These are phyloP conservation scores for Pyrenophora tritici-repentis DNA, from an alignment of 2,329 filamentous ascomycete species.

Conservation along the genomic window DNA sequence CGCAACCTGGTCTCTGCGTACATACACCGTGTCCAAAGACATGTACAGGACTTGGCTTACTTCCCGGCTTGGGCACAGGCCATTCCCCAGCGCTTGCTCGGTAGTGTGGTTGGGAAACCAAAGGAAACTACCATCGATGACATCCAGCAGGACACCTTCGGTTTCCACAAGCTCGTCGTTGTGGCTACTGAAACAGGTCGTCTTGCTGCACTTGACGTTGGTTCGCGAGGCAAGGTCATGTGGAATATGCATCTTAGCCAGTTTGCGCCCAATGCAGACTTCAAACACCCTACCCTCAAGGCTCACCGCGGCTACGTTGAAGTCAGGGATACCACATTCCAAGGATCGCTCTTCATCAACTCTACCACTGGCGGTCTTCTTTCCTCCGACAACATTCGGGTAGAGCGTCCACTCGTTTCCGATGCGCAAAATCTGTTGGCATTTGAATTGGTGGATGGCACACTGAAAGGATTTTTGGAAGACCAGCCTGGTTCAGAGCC, in stretches of 20 bases:
- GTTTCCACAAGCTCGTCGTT: conserved; percentile 83
- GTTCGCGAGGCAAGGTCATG: conserved; percentile 71
- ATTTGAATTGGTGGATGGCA: conserved; percentile 40
- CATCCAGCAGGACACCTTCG: conserved; percentile 75
- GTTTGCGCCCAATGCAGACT: conserved; percentile 59
- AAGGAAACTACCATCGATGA: conserved; percentile 59
- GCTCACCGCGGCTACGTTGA: conserved; percentile 43
- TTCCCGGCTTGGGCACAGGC: conserved; percentile 74
- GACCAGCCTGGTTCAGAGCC: conserved; percentile 28
- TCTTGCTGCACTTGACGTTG: conserved; percentile 79
- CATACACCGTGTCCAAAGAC: conserved; percentile 81
- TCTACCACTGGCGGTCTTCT: conserved; percentile 39
- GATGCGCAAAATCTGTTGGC: conserved; percentile 36
- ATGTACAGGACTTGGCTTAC: conserved; percentile 75
- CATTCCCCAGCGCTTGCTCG: conserved; percentile 71
- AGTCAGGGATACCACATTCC: conserved; percentile 31
- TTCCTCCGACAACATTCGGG: conserved; percentile 23
- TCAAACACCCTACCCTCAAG: conserved; percentile 63
- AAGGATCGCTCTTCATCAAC: conserved; percentile 38
- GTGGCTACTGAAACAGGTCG: conserved; percentile 79
- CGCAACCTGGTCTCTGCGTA: conserved; percentile 82
- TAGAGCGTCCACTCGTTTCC: conserved; percentile 13
- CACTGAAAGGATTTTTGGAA: conserved; percentile 40
- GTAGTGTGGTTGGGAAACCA: conserved; percentile 59
- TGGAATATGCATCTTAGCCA: conserved; percentile 74